Conservation (phyloP, 1,139 yeast genomes). For the Candida labiduridarum region DNA sequence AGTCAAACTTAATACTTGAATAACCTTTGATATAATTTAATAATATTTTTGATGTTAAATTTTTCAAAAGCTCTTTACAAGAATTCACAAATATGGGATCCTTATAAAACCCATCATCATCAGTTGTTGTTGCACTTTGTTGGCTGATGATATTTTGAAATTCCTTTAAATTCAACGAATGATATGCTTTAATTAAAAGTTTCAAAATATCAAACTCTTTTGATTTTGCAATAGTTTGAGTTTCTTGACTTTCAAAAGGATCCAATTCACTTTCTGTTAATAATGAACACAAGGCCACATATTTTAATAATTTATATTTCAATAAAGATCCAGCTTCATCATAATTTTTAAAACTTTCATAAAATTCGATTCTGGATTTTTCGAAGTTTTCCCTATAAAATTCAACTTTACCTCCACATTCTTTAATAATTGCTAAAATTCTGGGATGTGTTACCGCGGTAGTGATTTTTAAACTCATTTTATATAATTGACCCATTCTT, state of each 20-base stretch:
- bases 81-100: conserved; percentile 39
- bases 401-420: conserved; percentile 73
- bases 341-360: conserved; percentile 72
- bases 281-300: conserved; percentile 64
- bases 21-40: conserved; percentile 33
- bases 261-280: conserved; percentile 66
- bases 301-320: conserved; percentile 59
- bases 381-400: conserved; percentile 64
- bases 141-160: conserved; percentile 22
- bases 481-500: conserved; percentile 50
- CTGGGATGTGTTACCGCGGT: conserved; percentile 77
- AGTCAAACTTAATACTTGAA: conserved; percentile 28
- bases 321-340: conserved; percentile 75
- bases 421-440: conserved; percentile 69
- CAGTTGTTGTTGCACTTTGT: conserved; percentile 10
- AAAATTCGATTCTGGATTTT: conserved; percentile 64
- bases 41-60: conserved; percentile 35
- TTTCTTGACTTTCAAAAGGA: conserved; percentile 66
- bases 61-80: conserved; percentile 27
- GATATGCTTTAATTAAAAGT: conserved; percentile 32
- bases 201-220: conserved; percentile 37
- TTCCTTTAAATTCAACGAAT: conserved; percentile 28
- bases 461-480: conserved; percentile 48
- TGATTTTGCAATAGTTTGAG: conserved; percentile 46
- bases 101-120: conserved; percentile 25